These are phyloP conservation scores for Eutrema salsugineum DNA, from an alignment of 441 rosid species.

Conservation along the genomic window DNA sequence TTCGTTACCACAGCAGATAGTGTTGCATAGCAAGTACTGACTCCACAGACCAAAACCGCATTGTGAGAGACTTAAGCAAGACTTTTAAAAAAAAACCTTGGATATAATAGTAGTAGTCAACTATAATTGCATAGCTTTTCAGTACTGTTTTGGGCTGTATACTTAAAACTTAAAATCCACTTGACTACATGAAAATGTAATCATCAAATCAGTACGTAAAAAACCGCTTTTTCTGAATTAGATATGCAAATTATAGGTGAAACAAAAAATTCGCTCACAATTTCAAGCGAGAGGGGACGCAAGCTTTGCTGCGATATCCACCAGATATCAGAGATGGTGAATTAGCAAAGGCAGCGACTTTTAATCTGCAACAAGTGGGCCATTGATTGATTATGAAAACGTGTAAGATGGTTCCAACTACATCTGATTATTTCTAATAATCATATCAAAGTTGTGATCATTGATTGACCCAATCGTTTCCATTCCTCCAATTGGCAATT, in stretches of 20 bases:
- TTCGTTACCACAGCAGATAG: conserved; percentile 30
- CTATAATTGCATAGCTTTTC: no score
- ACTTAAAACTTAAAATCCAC: background rate
- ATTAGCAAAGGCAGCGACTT: conserved; percentile 3
- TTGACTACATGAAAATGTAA: background rate
- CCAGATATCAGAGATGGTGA: background rate
- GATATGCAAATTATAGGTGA: no score
- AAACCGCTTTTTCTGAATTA: no score
- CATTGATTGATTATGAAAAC: background rate
- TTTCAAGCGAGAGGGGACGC: conserved; percentile 21
- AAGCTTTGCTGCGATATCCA: conserved; percentile 18
- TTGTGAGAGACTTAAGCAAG: conserved; percentile 6
- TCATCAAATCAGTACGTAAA: background rate
- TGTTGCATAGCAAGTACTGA: conserved; percentile 33
- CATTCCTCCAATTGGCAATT: no score
- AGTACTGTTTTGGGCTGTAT: no score
- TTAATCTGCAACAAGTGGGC: conserved; percentile 15
- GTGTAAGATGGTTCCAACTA: background rate
- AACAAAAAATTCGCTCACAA: conserved; percentile 8
- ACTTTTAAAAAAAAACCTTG: background rate
- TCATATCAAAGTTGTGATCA: no score
- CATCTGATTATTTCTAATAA: no score
- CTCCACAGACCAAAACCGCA: background rate
- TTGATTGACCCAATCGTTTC: no score
- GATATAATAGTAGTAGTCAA: no score